Base-by-base conservation (phyloP, 2,329 filamentous ascomycete genomes). In the Xenosphaeropsis pyriputrescens region DNA sequence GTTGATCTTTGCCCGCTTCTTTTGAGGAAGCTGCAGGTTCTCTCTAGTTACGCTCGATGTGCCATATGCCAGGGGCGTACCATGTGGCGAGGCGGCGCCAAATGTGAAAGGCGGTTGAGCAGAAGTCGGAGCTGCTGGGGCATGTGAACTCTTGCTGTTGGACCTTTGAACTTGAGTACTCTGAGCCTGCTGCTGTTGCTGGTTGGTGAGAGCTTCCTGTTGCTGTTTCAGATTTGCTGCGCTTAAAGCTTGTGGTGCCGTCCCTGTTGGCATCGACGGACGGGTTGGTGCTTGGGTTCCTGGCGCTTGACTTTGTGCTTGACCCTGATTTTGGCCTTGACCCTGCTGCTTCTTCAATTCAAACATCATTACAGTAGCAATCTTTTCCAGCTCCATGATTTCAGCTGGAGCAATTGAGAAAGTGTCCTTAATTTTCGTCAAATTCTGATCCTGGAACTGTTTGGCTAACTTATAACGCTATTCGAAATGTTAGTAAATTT, bases 71-170 rank as follows among this genome's bases (percentile, higher is more conserved):
- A 60, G 63, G 2, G 74, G 74, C 40, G 70, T 67, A 11, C 72
- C 74, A 44, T 74, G 69, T 22, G 75, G 74, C 5, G 74, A 76
- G 7, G 63, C 57, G 14, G 63, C 67, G 11, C 67, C 67, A 40
- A 77, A 65, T 18, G 61, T 56, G 51, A 74, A 75, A 0, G 72
- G 72, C 13, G 72, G 66, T 43, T 75, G 70, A 12, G 65, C 49
- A 1, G 66, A 66, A 0, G 70, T 77, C 13, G 74, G 72, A 8
- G 74, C 71, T 11, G 70, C 62, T 3, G 72, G 71, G 0, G 67
- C 56, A 43, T 69, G 64, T 7, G 58, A 61, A 7, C 56, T 57
- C 50, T 68, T 71, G 51, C 60, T 66, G 26, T 47, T 54, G 4
- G 58, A 57, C 38, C 61, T 60, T 41, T 64, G 61, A 39, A 53